These are phyloP conservation scores for Aspergillus bombycis DNA, from an alignment of 2,329 filamentous ascomycete species.

Conservation along the genomic window DNA sequence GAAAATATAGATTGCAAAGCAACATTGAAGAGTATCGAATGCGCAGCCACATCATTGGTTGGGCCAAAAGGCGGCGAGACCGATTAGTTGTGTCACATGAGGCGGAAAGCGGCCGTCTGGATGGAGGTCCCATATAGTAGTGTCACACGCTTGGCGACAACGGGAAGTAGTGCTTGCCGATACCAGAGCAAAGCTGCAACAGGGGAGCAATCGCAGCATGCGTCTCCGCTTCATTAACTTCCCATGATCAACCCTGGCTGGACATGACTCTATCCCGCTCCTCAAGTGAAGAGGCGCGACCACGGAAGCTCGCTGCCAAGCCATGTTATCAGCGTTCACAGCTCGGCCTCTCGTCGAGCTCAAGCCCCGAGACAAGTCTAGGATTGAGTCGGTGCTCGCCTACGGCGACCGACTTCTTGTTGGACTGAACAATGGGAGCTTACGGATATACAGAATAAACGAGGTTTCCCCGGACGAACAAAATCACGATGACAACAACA, in stretches of 20 bases:
- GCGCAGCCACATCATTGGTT: not conserved
- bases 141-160: slow-evolving; percentile 14
- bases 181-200: slow-evolving; percentile 2
- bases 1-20: not conserved
- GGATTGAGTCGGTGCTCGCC: slow-evolving; percentile 92
- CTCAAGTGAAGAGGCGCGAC: slow-evolving; percentile 22
- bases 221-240: slow-evolving; percentile 4
- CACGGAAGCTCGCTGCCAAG: slow-evolving; percentile 23
- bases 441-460: slow-evolving; percentile 83
- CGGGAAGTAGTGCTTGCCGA: not conserved
- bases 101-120: slow-evolving; percentile 10
- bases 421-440: slow-evolving; percentile 83
- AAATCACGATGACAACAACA: slow-evolving; percentile 19
- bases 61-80: slow-evolving; percentile 6
- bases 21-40: not conserved
- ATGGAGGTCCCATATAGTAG: slow-evolving; percentile 1
- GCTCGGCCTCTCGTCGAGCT: slow-evolving; percentile 97
- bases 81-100: slow-evolving; percentile 21
- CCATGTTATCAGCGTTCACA: slow-evolving; percentile 96
- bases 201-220: slow-evolving; percentile 15
- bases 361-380: slow-evolving; percentile 90
- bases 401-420: slow-evolving; percentile 92
- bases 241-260: slow-evolving; percentile 9
- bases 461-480: not conserved
- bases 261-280: slow-evolving; percentile 22